These are phyloP conservation scores for Candida tallmaniae DNA, from an alignment of 805 yeast genomes.

Conservation along the genomic window DNA sequence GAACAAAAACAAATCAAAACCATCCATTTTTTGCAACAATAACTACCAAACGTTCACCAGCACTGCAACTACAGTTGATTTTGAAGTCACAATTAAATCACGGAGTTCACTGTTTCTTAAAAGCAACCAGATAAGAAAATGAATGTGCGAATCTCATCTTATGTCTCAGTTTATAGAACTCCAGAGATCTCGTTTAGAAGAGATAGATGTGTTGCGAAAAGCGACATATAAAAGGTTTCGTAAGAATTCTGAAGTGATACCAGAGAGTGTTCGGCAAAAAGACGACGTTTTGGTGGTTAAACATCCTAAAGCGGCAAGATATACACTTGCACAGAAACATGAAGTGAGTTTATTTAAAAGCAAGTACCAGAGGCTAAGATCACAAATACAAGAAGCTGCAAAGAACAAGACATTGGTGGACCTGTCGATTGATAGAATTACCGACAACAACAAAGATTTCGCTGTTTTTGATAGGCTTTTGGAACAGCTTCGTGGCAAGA, in stretches of 20 bases:
- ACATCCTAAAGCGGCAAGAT: conserved; percentile 43
- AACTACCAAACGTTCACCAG: no score
- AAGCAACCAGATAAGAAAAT: background rate
- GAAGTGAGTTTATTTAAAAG: conserved; percentile 54
- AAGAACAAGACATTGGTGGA: conserved; percentile 4
- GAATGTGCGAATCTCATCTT: background rate
- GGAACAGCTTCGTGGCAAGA: conserved; percentile 5
- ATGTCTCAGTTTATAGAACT: conserved; percentile 30
- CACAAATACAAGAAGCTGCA: conserved; percentile 7
- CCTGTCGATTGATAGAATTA: conserved; percentile 4
- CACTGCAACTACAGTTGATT: no score
- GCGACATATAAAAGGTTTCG: conserved; percentile 60
- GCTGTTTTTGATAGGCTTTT: conserved; percentile 6
- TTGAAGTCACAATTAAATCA: no score
- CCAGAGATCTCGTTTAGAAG: conserved; percentile 46
- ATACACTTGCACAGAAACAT: conserved; percentile 58
- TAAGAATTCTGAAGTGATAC: conserved; percentile 55
- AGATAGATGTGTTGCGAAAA: conserved; percentile 65
- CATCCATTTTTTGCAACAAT: conserved; percentile 1
- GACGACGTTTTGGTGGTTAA: conserved; percentile 10
- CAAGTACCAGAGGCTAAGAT: conserved; percentile 32
- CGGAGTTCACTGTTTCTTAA: no score
- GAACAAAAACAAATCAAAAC: conserved; percentile 24
- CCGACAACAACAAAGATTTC: conserved; percentile 7
- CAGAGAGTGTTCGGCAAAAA: conserved; percentile 12